These are phyloP conservation scores for Mycena epipterygia DNA, from an alignment of 768 basidiomycete species.

Conservation along the genomic window DNA sequence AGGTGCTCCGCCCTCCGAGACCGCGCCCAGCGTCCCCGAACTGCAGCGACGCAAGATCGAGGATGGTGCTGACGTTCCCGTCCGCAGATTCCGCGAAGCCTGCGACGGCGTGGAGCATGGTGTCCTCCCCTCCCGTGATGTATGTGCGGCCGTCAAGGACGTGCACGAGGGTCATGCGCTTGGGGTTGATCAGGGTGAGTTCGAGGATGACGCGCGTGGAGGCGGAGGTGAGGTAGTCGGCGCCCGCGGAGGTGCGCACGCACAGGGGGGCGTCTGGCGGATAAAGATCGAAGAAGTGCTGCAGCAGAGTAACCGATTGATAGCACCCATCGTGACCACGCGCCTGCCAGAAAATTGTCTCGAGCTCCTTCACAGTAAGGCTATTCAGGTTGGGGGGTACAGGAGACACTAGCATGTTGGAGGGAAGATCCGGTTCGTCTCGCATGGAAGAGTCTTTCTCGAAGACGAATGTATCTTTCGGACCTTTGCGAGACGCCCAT, in stretches of 20 bases:
- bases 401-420: neutral
- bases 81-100: neutral
- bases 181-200: neutral
- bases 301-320: conserved; percentile 31
- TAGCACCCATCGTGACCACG: conserved; percentile 40
- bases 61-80: neutral
- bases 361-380: conserved; percentile 28
- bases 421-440: neutral
- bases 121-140: neutral
- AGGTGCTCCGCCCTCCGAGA: conserved; percentile 22
- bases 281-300: conserved; percentile 37
- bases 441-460: neutral
- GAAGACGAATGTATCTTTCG: neutral
- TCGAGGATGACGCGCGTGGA: neutral
- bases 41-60: conserved; percentile 39
- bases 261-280: conserved; percentile 15
- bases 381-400: conserved; percentile 3
- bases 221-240: conserved; percentile 1
- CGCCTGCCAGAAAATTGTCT: conserved; percentile 40
- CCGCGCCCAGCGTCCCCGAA: conserved; percentile 40
- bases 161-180: neutral
- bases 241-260: conserved; percentile 27
- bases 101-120: neutral
- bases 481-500: neutral
- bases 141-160: neutral